Evolutionary conservation across 2,329 filamentous ascomycete species (phyloP), one percentile per base, ranked within the genome.

Genomic region (Bipolaris zeicola): DNA sequence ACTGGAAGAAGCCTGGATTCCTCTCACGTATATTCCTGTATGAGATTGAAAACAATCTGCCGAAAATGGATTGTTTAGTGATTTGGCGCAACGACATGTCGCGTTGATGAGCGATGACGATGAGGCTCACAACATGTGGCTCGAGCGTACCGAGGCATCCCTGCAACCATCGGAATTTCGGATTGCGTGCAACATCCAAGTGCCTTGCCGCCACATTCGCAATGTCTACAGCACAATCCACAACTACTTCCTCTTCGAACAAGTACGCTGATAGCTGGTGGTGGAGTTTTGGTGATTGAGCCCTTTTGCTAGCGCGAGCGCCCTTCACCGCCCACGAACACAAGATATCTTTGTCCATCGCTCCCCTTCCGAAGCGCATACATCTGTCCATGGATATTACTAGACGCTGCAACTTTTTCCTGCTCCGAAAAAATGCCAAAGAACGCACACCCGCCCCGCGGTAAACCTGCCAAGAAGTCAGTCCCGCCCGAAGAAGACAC

Each of bases 401-500:
- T 6, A n/a, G n/a, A 8, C 18, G 3, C 38, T 5, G 14, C 34
- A 38, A 11, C 37, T 48, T 49, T 41, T 50, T 33, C 24, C 22
- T 36, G 6, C 28, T 18, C 49, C 26, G 45, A 34, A 46, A 67
- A 34, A 39, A 82, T 82, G 80, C 78, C 79, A 42, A 82, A 81
- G 61, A 82, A 82, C 68, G 76, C 79, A 48, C 80, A 82, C 60
- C 75, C 78, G 26, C 79, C 80, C 18, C 77, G 80, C 55, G 66
- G 70, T 22, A 73, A 72, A 49, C 62, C 68, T 18, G 68, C 72
- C 43, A 79, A 78, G 62, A 81, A 81, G 39, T 71, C 76, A 24
- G 69, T 64, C 51, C 69, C 62, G n/a, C 78, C 78, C 26, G 77
- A 72, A 47, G 80, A 82, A 53, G 80, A 82, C 49, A 80, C 78